These are phyloP conservation scores for Caryopteris hybrid DNA, from an alignment of 305 asterid species.

Conservation along the genomic window DNA sequence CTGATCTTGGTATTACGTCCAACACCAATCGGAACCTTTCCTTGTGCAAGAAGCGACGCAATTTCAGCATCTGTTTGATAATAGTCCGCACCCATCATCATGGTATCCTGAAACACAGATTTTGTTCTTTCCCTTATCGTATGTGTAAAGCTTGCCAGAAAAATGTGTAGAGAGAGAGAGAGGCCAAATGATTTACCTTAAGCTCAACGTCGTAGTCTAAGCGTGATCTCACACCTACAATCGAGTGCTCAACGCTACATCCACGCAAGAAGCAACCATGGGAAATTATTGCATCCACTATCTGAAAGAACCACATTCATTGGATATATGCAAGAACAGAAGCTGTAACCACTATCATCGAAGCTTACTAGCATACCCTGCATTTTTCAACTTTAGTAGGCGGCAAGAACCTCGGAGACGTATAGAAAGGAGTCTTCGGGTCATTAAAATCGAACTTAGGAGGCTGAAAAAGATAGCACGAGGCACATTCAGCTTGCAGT, in stretches of 20 bases:
- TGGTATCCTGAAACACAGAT: constrained; percentile 63
- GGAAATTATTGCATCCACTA: constrained; percentile 80
- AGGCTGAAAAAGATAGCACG: constrained; percentile 44
- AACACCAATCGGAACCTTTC: constrained; percentile 90
- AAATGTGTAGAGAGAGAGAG: background rate
- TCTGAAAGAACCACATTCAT: constrained; percentile 44
- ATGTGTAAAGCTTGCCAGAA: background rate
- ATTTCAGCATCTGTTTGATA: constrained; percentile 93
- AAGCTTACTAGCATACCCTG: constrained; percentile 55
- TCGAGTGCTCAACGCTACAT: constrained; percentile 77
- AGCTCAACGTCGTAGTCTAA: constrained; percentile 82
- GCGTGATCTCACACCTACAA: constrained; percentile 84
- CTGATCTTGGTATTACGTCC: constrained; percentile 79
- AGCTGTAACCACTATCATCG: background rate
- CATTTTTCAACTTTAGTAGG: constrained; percentile 93
- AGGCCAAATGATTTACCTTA: constrained; percentile 32
- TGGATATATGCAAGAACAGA: constrained; percentile 13
- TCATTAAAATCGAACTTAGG: constrained; percentile 81
- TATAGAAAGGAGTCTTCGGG: constrained; percentile 90
- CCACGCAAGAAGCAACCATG: constrained; percentile 90
- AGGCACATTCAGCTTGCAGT: constrained; percentile 11
- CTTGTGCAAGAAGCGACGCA: constrained; percentile 67
- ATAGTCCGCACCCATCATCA: constrained; percentile 99
- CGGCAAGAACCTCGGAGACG: constrained; percentile 92
- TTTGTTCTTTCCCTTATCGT: background rate